A percentile compares a stretch with the other conserved stretches of the same genome.
phyloP scores from a whole-genome alignment of 257 asterid genomes.

The Nicotiana tomentosiformis region DNA sequence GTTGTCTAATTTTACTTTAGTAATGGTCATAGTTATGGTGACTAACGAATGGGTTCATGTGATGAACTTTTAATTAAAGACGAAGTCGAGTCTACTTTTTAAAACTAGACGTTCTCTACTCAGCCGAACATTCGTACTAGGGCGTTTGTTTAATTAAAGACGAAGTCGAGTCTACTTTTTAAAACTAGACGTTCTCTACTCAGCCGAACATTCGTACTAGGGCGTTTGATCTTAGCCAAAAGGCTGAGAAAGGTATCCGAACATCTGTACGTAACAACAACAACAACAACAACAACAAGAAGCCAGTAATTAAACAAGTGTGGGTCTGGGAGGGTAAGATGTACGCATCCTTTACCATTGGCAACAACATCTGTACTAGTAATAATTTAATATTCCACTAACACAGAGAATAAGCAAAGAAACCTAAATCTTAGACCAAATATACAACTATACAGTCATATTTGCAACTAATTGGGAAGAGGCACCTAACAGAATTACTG shows the following conservation, averaged over 20 bases:
- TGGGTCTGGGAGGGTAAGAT: too few relatives aligned
- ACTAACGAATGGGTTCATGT: too few relatives aligned
- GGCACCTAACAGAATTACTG: background rate
- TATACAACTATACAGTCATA: background rate
- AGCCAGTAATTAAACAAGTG: too few relatives aligned
- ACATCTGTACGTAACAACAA: background rate
- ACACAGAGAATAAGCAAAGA: background rate
- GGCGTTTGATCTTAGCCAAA: slow-evolving; percentile 54
- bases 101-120: too few relatives aligned
- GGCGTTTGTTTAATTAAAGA: slow-evolving; percentile 24
- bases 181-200: too few relatives aligned
- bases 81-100: background rate
- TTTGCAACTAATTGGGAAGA: background rate
- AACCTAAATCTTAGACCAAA: background rate
- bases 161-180: background rate
- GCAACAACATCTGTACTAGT: background rate
- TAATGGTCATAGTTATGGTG: too few relatives aligned
- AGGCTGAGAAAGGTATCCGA: slow-evolving; percentile 37
- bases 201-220: background rate
- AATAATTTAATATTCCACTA: background rate
- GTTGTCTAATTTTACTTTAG: too few relatives aligned
- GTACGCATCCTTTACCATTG: too few relatives aligned
- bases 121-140: background rate
- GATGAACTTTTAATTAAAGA: too few relatives aligned
- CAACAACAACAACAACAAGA: too few relatives aligned